phyloP scores from a whole-genome alignment of 805 yeast species.

The Ogataea haglerorum region DNA sequence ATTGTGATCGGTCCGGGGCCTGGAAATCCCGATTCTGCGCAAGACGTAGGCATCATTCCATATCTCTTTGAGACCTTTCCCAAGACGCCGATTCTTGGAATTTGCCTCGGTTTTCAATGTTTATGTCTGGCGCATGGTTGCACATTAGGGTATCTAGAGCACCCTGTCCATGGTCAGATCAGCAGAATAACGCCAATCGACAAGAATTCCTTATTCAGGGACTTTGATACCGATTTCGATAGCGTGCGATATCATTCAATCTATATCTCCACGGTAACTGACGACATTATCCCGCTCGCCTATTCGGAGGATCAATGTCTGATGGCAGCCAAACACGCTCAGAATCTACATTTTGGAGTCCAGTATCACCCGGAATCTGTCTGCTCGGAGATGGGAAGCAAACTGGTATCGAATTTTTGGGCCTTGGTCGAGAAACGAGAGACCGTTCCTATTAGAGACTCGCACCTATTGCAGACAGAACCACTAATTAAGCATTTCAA shows the following conservation, averaged over 20 bases:
- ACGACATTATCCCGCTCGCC: slow-evolving; percentile 57
- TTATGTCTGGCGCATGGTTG: slow-evolving; percentile 62
- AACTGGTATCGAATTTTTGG: slow-evolving; percentile 63
- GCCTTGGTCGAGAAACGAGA: slow-evolving; percentile 33
- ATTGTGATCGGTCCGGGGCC: slow-evolving; percentile 97
- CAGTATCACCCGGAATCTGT: slow-evolving; percentile 98
- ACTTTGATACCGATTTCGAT: slow-evolving; percentile 43
- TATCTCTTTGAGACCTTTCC: slow-evolving; percentile 41
- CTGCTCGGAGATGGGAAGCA: slow-evolving; percentile 67
- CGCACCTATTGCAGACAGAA: slow-evolving; percentile 14
- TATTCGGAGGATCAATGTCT: slow-evolving; percentile 50
- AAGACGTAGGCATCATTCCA: slow-evolving; percentile 73
- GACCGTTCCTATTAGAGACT: slow-evolving; percentile 22
- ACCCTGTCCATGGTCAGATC: slow-evolving; percentile 84
- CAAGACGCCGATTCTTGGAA: slow-evolving; percentile 73
- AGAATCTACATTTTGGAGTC: slow-evolving; percentile 80
- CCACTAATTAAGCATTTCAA: slow-evolving; percentile 25
- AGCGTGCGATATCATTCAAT: slow-evolving; percentile 91
- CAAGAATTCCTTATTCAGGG: slow-evolving; percentile 38
- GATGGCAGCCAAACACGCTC: slow-evolving; percentile 74
- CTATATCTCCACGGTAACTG: slow-evolving; percentile 38
- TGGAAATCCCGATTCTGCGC: slow-evolving; percentile 67
- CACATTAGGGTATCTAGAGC: slow-evolving; percentile 45
- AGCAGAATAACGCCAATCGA: slow-evolving; percentile 41
- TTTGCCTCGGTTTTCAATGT: slow-evolving; percentile 91